A percentile compares a stretch with the other conserved stretches of the same genome.
These are phyloP conservation scores for Dacryopinax primogenitus DNA, from an alignment of 768 basidiomycete species.

Conservation along the genomic window DNA sequence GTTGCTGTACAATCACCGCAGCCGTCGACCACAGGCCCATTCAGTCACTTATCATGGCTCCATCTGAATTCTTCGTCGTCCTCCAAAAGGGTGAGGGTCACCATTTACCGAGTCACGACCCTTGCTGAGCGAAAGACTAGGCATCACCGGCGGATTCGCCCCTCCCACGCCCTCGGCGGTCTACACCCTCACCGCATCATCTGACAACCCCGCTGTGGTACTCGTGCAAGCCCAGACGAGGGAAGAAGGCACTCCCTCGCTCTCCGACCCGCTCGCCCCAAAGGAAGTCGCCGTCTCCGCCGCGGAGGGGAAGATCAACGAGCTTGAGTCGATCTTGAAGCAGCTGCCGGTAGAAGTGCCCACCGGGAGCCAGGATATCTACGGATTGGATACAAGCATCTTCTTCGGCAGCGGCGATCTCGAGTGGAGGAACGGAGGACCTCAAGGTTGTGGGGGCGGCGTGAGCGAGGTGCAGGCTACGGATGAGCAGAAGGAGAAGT, in stretches of 20 bases:
- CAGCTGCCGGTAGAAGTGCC: conserved; percentile 42
- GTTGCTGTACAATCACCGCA: not conserved
- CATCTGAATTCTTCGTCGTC: conserved; percentile 41
- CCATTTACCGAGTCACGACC: not conserved
- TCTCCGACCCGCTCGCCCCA: conserved; percentile 31
- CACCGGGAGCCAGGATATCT: conserved; percentile 57
- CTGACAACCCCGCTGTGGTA: conserved; percentile 29
- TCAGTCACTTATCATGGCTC: conserved; percentile 32
- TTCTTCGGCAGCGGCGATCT: conserved; percentile 45
- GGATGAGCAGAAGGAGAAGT: conserved; percentile 51
- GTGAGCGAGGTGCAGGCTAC: conserved; percentile 38
- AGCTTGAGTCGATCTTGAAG: conserved; percentile 49
- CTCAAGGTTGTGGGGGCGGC: conserved; percentile 47
- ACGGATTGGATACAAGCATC: conserved; percentile 54
- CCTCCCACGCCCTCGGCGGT: conserved; percentile 50
- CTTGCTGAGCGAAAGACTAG: conserved; percentile 28
- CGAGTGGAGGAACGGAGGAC: conserved; percentile 49
- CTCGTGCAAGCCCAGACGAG: conserved; percentile 39
- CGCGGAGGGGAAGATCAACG: conserved; percentile 36
- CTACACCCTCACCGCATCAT: conserved; percentile 38
- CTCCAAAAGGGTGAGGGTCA: conserved; percentile 44
- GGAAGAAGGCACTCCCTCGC: conserved; percentile 34
- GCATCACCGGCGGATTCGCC: conserved; percentile 63
- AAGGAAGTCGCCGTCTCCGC: conserved; percentile 30
- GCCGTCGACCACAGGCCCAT: not conserved